Evolutionary conservation across 768 basidiomycete genomes (phyloP), one percentile per base, ranked within the genome.

Genomic region (Tylopilus subfusipes): DNA sequence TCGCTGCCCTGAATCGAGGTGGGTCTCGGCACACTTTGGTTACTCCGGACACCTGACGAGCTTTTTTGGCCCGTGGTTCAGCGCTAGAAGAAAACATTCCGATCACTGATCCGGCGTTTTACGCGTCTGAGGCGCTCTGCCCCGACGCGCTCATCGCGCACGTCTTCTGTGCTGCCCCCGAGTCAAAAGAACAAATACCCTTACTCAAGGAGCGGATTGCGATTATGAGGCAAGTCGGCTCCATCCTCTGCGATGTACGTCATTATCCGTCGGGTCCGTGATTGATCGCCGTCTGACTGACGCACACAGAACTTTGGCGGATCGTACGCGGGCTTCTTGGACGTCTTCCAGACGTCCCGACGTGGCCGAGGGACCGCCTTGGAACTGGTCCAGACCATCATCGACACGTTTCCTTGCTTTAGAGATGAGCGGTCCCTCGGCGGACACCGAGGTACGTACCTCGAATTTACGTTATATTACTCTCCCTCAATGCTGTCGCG

Each of bases 1-100:
- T 93, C 10, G 91, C 93, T 30, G 83, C 90, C 2, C 65, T 94
- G n/a, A 82, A 93, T 65, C 75, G 86, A 78, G 92, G 91, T 90
- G 58, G 38, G 73, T 58, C 42, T 34, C 30, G 22, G 24, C 18
- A 29, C 19, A 30, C 19, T 21, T 22, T 11, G 11, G 14, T 1
- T 1, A 2, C 11, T 25, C 5, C 25, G 25, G 27, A 25, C 46
- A 54, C 34, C 21, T 52, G 54, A 52, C 18, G 25, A 21, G 49
- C 14, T 30, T 36, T 31, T 36, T 27, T 18, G 44, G 22, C n/a
- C n/a, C 4, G 16, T 13, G 52, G 9, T 30, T n/a, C 56, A 93
- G 92, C 91, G 29, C 73, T 93, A 33, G 90, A 90, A 60, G 83
- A 83, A 58, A 77, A 76, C 13, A 83, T 92, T 48, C 89, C 89